A percentile compares a stretch with the other conserved stretches of the same genome.
Conservation (phyloP, 2,329 filamentous ascomycete genomes). For the Fusarium odoratissimum region DNA sequence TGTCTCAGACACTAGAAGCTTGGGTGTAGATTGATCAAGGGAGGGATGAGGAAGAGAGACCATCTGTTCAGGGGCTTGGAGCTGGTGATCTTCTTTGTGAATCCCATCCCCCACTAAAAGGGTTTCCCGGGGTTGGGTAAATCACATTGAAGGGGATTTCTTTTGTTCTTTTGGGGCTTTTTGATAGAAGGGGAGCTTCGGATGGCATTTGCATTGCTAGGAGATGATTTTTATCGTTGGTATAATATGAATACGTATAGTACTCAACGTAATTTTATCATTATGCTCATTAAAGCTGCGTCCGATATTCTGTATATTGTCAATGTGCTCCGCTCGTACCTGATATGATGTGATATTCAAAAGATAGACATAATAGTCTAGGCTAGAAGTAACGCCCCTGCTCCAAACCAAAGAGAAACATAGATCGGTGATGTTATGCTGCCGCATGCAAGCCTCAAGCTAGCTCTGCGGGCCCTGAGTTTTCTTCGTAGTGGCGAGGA, state of each 20-base stretch:
- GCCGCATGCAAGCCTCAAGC: background rate
- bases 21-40: background rate
- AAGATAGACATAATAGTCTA: background rate
- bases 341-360: background rate
- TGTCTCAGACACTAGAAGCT: background rate
- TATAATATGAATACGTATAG: conserved; percentile 39
- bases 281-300: conserved; percentile 16
- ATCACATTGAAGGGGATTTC: conserved; percentile 24
- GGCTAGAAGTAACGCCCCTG: conserved; percentile 7
- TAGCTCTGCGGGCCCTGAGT: conserved; percentile 14
- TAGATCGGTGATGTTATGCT: background rate
- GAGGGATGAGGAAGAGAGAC: background rate
- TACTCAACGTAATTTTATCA: conserved; percentile 37
- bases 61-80: conserved; percentile 13
- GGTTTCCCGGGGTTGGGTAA: conserved; percentile 7
- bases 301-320: conserved; percentile 3
- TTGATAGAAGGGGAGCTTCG: conserved; percentile 20
- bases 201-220: conserved; percentile 37
- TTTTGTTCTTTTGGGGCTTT: conserved; percentile 27
- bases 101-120: background rate
- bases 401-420: conserved; percentile 15
- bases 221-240: conserved; percentile 41
- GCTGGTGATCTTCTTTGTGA: conserved; percentile 24
- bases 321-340: conserved; percentile 5
- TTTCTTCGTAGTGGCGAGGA: conserved; percentile 11